Evolutionary conservation across 257 asterid species (phyloP).

Genomic region (Penstemon davidsonii): DNA sequence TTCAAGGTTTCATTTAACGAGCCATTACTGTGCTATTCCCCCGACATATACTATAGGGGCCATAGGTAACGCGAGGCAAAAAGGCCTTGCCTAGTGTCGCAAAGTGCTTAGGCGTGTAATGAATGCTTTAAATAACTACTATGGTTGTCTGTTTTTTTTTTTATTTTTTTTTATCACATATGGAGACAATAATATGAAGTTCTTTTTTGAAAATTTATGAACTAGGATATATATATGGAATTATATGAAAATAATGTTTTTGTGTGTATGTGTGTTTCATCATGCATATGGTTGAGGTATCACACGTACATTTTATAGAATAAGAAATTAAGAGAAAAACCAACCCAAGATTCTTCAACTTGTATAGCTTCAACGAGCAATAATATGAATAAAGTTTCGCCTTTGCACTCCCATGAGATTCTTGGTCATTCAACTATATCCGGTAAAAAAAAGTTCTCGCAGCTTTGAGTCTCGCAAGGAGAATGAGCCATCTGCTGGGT

Average conservation of each 20-base stretch:
- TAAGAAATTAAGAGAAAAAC: constrained; percentile 38
- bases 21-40: too few relatives aligned
- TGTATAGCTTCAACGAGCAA: constrained; percentile 76
- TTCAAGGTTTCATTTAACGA: too few relatives aligned
- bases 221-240: constrained; percentile 4
- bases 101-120: too few relatives aligned
- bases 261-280: not conserved
- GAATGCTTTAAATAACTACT: too few relatives aligned
- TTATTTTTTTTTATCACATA: constrained; percentile 5
- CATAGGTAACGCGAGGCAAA: too few relatives aligned
- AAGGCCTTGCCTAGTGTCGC: too few relatives aligned
- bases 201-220: constrained; percentile 39
- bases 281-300: constrained; percentile 16
- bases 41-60: too few relatives aligned
- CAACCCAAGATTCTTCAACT: constrained; percentile 97
- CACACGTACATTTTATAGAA: constrained; percentile 12
- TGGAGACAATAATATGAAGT: constrained; percentile 43
- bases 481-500: constrained; percentile 42
- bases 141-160: too few relatives aligned
- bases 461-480: constrained; percentile 49
- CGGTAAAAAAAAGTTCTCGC: constrained; percentile 67
- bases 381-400: constrained; percentile 72
- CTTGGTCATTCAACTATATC: constrained; percentile 69
- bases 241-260: not conserved
- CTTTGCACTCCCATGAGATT: constrained; percentile 45